Conservation (phyloP, 139 green algal species). For the Ettlia oleoabundans region DNA sequence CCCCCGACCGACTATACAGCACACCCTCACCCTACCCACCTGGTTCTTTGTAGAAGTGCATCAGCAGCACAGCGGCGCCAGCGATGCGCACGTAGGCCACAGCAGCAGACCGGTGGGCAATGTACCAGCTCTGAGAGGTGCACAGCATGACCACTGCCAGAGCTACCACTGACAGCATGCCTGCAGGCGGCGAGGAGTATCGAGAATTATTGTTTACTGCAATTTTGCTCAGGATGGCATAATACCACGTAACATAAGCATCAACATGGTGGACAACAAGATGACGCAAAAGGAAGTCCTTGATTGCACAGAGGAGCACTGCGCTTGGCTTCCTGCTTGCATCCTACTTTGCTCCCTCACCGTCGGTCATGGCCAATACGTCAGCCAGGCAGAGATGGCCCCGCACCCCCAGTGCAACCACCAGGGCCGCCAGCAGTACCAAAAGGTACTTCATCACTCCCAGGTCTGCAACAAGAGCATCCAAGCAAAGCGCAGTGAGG, state of each 20-base stretch:
- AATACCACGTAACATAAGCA: not conserved
- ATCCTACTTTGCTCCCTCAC: not conserved
- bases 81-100: constrained; percentile 8
- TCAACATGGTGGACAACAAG: too few relatives aligned
- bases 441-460: not conserved
- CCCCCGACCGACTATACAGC: not conserved
- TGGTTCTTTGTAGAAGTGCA: constrained; percentile 1
- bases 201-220: not conserved
- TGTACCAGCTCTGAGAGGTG: not conserved
- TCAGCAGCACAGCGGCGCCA: constrained; percentile 1
- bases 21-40: not conserved
- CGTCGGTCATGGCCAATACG: not conserved
- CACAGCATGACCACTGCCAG: not conserved
- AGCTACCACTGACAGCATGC: constrained; percentile 23
- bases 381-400: not conserved
- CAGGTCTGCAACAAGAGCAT: constrained; percentile 12
- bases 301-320: too few relatives aligned
- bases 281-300: too few relatives aligned
- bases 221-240: not conserved
- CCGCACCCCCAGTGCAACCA: not conserved
- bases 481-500: not conserved
- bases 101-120: not conserved
- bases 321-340: not conserved
- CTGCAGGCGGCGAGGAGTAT: not conserved
- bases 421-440: not conserved